phyloP scores from a whole-genome alignment of 768 basidiomycete species.

The Psilocybe subaeruginosa region DNA sequence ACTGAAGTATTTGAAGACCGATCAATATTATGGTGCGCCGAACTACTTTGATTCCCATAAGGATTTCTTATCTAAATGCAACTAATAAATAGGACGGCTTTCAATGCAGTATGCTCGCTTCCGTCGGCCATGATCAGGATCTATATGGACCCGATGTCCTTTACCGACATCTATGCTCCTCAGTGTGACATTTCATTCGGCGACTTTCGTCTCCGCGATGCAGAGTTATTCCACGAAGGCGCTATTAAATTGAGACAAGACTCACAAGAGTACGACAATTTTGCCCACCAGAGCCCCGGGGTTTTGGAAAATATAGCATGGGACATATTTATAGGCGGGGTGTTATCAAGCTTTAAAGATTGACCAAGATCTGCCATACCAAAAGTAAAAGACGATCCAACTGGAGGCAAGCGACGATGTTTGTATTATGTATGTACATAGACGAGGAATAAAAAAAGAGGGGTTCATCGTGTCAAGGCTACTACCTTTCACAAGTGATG shows the following conservation, averaged over 20 bases:
- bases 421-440: no score
- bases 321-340: constrained; percentile 18
- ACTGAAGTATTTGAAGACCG: neutral
- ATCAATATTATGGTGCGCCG: neutral
- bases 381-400: no score
- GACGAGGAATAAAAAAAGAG: no score
- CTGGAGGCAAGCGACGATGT: no score
- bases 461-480: no score
- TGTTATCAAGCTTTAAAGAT: neutral
- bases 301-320: constrained; percentile 19
- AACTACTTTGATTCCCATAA: neutral
- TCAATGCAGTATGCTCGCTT: constrained; percentile 26
- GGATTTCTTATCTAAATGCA: neutral
- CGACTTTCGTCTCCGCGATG: constrained; percentile 44
- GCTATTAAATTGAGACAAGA: constrained; percentile 19
- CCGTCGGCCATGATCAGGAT: constrained; percentile 31
- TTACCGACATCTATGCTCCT: constrained; percentile 36
- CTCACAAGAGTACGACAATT: constrained; percentile 23
- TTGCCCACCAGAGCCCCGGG: constrained; percentile 16
- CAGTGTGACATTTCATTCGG: constrained; percentile 44
- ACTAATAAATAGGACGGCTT: constrained; percentile 14
- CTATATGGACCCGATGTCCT: constrained; percentile 32
- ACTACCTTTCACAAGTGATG: neutral
- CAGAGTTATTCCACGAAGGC: constrained; percentile 39
- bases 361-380: neutral